Conservation (phyloP, 371 early-diverging fungal species). For the Dipsacomyces acuminosporus region DNA sequence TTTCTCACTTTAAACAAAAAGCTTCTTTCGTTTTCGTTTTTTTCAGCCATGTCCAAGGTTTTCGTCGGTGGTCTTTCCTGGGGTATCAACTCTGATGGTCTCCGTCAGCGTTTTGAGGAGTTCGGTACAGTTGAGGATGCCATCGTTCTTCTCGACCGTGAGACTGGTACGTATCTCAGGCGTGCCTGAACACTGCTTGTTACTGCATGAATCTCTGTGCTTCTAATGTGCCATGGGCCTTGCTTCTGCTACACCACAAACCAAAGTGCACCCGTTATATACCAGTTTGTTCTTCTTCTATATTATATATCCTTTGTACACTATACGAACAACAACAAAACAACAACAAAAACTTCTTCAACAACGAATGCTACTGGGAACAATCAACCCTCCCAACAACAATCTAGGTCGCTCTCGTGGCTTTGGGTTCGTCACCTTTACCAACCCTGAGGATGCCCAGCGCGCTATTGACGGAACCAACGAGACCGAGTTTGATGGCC, state of each 20-base stretch:
- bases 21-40: conserved; percentile 1
- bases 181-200: no score
- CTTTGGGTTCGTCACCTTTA: conserved; percentile 74
- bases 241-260: no score
- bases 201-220: no score
- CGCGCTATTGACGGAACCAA: conserved; percentile 58
- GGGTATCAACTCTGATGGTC: conserved; percentile 54
- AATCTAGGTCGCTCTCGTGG: conserved; percentile 64
- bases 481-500: conserved; percentile 63
- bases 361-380: no score
- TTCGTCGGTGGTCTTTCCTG: conserved; percentile 69
- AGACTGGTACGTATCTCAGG: conserved; percentile 47
- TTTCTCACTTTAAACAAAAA: background rate
- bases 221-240: no score
- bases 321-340: conserved; percentile 5
- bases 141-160: conserved; percentile 51
- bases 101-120: conserved; percentile 50
- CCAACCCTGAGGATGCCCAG: conserved; percentile 51
- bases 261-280: no score
- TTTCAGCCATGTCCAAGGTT: conserved; percentile 45
- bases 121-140: conserved; percentile 49
- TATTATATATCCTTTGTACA: conserved; percentile 4
- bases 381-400: background rate
- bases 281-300: no score
- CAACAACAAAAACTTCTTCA: background rate